phyloP scores from a whole-genome alignment of 192 early-diverging fungal genomes.

The Hyaloraphidium curvatum region DNA sequence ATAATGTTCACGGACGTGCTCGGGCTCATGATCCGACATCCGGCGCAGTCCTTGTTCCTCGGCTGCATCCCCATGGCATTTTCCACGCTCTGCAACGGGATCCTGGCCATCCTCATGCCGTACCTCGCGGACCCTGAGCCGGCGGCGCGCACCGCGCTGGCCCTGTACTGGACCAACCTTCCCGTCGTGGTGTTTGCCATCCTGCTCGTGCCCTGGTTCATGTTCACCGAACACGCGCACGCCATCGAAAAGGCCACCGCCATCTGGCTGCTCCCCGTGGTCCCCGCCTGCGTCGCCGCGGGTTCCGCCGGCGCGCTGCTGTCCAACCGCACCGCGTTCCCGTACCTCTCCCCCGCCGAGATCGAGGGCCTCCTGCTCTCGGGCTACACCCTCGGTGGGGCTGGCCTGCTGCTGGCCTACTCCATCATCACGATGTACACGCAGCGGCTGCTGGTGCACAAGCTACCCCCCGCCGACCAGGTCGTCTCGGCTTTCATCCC shows the following conservation, averaged over 20 bases:
- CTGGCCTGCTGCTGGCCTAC: constrained; percentile 20
- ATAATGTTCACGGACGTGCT: constrained; percentile 20
- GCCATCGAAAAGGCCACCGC: constrained; percentile 20
- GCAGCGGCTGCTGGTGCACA: constrained; percentile 19
- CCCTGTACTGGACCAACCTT: constrained; percentile 23
- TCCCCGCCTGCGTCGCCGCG: constrained; percentile 25
- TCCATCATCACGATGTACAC: constrained; percentile 25
- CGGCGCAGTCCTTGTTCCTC: constrained; percentile 23
- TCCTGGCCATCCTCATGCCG: constrained; percentile 10
- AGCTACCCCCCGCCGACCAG: constrained; percentile 27
- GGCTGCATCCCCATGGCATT: constrained; percentile 31
- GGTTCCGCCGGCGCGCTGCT: constrained; percentile 18
- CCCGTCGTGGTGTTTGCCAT: constrained; percentile 11
- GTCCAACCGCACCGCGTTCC: no score
- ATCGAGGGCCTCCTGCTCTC: constrained; percentile 15
- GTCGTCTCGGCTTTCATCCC: constrained; percentile 28
- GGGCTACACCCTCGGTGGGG: constrained; percentile 25
- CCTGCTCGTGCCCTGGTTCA: constrained; percentile 23
- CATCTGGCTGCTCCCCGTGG: constrained; percentile 24
- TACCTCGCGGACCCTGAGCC: no score
- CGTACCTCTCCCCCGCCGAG: constrained; percentile 4
- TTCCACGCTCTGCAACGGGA: constrained; percentile 16
- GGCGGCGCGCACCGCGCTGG: constrained; percentile 18
- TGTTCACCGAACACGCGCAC: constrained; percentile 21
- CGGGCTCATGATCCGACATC: constrained; percentile 20